Evolutionary conservation across 805 yeast species (phyloP), one percentile per base, ranked within the genome.

Genomic region (Candida pseudoglaebosa): DNA sequence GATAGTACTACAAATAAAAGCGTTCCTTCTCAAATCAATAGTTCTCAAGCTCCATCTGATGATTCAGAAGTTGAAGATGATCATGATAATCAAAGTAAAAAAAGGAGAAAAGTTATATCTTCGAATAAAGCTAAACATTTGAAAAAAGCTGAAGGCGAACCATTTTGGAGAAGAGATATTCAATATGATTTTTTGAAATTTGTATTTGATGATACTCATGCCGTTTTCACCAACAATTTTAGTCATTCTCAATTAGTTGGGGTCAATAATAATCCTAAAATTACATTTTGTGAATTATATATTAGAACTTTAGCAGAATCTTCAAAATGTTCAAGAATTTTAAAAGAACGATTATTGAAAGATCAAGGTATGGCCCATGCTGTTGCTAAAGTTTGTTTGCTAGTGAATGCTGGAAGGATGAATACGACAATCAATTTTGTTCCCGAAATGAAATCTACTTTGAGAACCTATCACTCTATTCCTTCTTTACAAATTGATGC

Each of bases 351-450:
- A 44, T 64, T 91, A 26, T 57, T 82, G 33, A 64, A 67, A 40
- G 87, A 83, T 44, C 73, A 71, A 44, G 75, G 76, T 30, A 71
- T 75, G 61, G 84, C 87, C 1, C 67, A 78, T 28, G 78, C 87
- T 13, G 85, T 86, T 15, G 83, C 87, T 39, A 78, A 87, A 71
- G 82, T 88, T 16, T 88, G 96, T 47, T 62, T 91, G 28, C 68
- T 91, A 43, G 97, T 91, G 13, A 91, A 91, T 55, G 79, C 90
- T 39, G 98, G 98, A 7, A 71, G 97, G 45, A 79, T 91, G 80
- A 91, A 91, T 65, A 91, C 99, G 2, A 91, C 98, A 2, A 82
- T 91, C 37, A 91, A 91, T 62, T 84, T 91, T 56, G 95, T 88
- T 40, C 87, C 95, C 16, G 97, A 89, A 54, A 91, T 91, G 98